These are phyloP conservation scores for Trypanosoma mega DNA, from an alignment of 208 protist species.

Conservation along the genomic window DNA sequence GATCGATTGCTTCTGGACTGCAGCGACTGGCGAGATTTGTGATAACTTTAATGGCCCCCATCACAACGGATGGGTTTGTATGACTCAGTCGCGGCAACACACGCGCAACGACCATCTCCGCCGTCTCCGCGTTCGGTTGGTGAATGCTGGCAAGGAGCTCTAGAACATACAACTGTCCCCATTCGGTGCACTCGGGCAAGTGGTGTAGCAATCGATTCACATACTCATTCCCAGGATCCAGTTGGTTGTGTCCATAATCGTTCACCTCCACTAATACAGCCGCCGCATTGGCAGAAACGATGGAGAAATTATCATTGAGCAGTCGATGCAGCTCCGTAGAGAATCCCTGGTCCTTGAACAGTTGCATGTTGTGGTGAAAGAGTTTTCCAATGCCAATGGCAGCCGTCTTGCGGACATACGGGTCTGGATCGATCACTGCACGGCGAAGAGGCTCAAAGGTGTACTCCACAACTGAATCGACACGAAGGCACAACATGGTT, in stretches of 20 bases:
- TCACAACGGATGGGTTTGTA: slow-evolving; percentile 98
- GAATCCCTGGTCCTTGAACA: slow-evolving; percentile 95
- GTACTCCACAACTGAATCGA: slow-evolving; percentile 97
- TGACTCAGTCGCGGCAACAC: slow-evolving; percentile 96
- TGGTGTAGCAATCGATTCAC: slow-evolving; percentile 95
- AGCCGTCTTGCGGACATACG: slow-evolving; percentile 99
- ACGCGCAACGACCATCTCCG: slow-evolving; percentile 91
- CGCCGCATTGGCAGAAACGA: slow-evolving; percentile 98
- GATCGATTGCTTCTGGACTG: slow-evolving; percentile 51
- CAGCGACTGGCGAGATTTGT: slow-evolving; percentile 60
- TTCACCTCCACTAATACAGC: slow-evolving; percentile 95
- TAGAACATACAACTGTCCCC: slow-evolving; percentile 98
- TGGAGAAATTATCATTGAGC: slow-evolving; percentile 96
- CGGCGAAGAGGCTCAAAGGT: slow-evolving; percentile 96
- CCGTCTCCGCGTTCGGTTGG: slow-evolving; percentile 61
- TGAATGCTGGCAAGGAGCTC: slow-evolving; percentile 92
- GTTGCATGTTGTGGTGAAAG: slow-evolving; percentile 96
- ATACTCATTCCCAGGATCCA: slow-evolving; percentile 67
- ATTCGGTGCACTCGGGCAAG: slow-evolving; percentile 97
- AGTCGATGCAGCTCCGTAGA: slow-evolving; percentile 86
- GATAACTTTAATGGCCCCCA: slow-evolving; percentile 96
- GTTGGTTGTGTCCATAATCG: slow-evolving; percentile 38
- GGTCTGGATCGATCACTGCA: slow-evolving; percentile 93
- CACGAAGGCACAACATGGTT: slow-evolving; percentile 99
- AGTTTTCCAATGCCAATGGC: slow-evolving; percentile 98